Evolutionary conservation across 768 basidiomycete species (phyloP).

Genomic region (Termitomyces eurrhizus): DNA sequence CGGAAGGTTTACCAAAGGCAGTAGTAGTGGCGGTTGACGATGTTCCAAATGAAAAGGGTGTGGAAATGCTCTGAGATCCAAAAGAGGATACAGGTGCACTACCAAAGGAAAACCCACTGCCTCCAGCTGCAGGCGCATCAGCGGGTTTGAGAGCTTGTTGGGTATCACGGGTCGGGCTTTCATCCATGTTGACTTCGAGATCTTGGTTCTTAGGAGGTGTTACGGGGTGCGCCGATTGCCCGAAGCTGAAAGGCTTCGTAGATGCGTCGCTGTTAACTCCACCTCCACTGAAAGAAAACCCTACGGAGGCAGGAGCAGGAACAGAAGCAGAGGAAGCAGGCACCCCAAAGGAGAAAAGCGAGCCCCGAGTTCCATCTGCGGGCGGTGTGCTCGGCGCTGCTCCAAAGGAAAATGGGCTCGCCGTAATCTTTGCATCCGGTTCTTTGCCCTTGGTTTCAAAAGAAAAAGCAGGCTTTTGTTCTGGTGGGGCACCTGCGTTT

Average conservation of each 20-base stretch:
- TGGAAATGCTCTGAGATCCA: slow-evolving; percentile 23
- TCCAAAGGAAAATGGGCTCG: slow-evolving; percentile 44
- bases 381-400: slow-evolving; percentile 30
- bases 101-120: slow-evolving; percentile 46
- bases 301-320: slow-evolving; percentile 24
- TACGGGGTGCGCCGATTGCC: slow-evolving; percentile 42
- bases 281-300: slow-evolving; percentile 49
- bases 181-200: slow-evolving; percentile 75
- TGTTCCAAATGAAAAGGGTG: slow-evolving; percentile 40
- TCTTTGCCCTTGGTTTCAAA: slow-evolving; percentile 17
- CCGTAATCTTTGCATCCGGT: slow-evolving; percentile 13
- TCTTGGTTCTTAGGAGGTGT: slow-evolving; percentile 65
- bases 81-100: slow-evolving; percentile 27
- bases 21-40: slow-evolving; percentile 32
- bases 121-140: slow-evolving; percentile 33
- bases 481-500: neutral
- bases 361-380: slow-evolving; percentile 28
- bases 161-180: slow-evolving; percentile 69
- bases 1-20: slow-evolving; percentile 48
- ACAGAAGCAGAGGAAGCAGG: slow-evolving; percentile 21
- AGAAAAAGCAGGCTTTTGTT: slow-evolving; percentile 3
- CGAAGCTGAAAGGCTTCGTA: slow-evolving; percentile 54
- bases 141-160: slow-evolving; percentile 38
- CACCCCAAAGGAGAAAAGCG: slow-evolving; percentile 34
- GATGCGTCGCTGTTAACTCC: slow-evolving; percentile 42